Conservation (phyloP, 768 basidiomycete genomes). For the Aureoboletus auriporus region DNA sequence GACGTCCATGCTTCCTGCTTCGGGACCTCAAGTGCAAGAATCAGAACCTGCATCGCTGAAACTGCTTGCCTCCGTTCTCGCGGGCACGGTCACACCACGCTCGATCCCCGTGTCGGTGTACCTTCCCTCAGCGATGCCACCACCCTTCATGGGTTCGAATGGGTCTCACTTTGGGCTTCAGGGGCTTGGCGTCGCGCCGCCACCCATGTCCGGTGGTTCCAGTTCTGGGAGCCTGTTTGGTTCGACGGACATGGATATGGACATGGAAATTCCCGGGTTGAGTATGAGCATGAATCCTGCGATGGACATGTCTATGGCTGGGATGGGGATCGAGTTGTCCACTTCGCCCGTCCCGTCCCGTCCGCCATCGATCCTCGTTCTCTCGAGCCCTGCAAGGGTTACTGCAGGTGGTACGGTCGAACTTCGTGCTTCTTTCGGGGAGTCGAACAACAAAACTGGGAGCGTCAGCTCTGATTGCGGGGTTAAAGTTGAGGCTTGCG, state of each 20-base stretch:
- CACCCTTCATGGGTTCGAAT: slow-evolving; percentile 16
- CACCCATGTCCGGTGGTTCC: slow-evolving; percentile 20
- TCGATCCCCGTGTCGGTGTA: slow-evolving; percentile 70
- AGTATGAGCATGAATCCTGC: slow-evolving; percentile 32
- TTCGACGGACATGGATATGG: slow-evolving; percentile 30
- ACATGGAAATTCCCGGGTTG: slow-evolving; percentile 33
- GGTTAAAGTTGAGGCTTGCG: slow-evolving; percentile 22
- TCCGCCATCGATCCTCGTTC: slow-evolving; percentile 51
- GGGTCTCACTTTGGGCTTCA: slow-evolving; percentile 27
- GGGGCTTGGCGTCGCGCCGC: slow-evolving; percentile 23
- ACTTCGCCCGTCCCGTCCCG: slow-evolving; percentile 33
- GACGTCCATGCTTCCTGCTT: neutral
- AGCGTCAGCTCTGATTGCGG: slow-evolving; percentile 16
- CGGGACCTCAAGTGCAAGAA: slow-evolving; percentile 26
- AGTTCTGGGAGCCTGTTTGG: slow-evolving; percentile 28
- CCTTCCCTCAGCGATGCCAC: slow-evolving; percentile 40
- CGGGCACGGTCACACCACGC: slow-evolving; percentile 39
- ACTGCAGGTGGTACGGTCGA: slow-evolving; percentile 64
- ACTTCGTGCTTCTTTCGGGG: slow-evolving; percentile 61
- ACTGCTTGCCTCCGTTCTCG: slow-evolving; percentile 61
- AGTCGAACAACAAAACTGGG: slow-evolving; percentile 21
- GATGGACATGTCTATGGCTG: slow-evolving; percentile 29
- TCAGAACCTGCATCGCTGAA: slow-evolving; percentile 40
- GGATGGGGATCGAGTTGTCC: slow-evolving; percentile 26
- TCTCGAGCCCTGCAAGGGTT: slow-evolving; percentile 63